A percentile compares a stretch with the other conserved stretches of the same genome.
These are phyloP conservation scores for Pythium apleroticum DNA, from an alignment of 352 stramenopile species.

Conservation along the genomic window DNA sequence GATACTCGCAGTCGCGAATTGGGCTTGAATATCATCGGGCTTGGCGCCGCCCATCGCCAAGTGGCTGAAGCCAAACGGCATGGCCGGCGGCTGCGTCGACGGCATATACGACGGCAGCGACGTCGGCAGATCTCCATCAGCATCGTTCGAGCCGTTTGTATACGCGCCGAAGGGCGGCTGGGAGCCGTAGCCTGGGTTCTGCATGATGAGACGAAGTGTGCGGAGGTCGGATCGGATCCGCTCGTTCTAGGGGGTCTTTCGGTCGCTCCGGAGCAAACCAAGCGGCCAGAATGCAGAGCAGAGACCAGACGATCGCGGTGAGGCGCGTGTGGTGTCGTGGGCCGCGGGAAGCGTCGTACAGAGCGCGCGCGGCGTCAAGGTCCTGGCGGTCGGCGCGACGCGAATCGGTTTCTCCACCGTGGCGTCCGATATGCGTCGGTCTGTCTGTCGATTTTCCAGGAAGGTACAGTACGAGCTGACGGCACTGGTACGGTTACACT, in stretches of 20 bases:
- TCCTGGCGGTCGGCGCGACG: not conserved
- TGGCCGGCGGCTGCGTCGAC: constrained; percentile 30
- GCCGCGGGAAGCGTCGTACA: not conserved
- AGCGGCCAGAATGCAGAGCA: not conserved
- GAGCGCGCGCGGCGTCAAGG: constrained; percentile 2
- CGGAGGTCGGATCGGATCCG: not conserved
- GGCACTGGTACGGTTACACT: constrained; percentile 6
- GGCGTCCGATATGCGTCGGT: not conserved
- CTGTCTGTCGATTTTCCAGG: not conserved
- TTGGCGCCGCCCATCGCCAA: constrained; percentile 23
- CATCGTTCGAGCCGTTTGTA: constrained; percentile 19
- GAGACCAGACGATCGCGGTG: not conserved
- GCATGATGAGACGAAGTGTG: constrained; percentile 11
- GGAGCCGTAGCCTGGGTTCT: constrained; percentile 24
- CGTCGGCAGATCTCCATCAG: constrained; percentile 61
- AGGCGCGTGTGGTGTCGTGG: not conserved
- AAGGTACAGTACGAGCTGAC: constrained; percentile 5
- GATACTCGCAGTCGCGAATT: constrained; percentile 31
- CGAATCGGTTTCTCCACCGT: constrained; percentile 24
- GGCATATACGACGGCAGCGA: constrained; percentile 80
- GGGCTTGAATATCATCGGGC: constrained; percentile 27
- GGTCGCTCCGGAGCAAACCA: not conserved
- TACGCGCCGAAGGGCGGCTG: constrained; percentile 20
- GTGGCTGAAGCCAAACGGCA: constrained; percentile 30
- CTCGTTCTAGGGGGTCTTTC: not conserved